These are phyloP conservation scores for Exophiala bonariae DNA, from an alignment of 2,329 filamentous ascomycete genomes.

Conservation along the genomic window DNA sequence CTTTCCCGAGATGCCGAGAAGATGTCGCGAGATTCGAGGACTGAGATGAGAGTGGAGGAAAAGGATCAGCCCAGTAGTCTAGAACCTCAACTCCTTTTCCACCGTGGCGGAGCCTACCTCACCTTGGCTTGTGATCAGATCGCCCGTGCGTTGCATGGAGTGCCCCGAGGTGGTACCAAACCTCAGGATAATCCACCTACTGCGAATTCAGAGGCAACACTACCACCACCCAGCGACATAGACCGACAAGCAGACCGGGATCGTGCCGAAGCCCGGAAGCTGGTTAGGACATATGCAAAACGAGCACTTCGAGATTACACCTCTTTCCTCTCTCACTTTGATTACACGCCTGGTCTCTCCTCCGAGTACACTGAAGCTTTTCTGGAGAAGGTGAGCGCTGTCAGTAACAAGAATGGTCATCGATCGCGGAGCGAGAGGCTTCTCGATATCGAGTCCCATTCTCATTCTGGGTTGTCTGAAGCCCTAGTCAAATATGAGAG, in stretches of 20 bases:
- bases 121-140: conserved; percentile 69
- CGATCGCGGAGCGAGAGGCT: conserved; percentile 20
- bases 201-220: conserved; percentile 28
- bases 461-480: conserved; percentile 19
- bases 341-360: conserved; percentile 74
- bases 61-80: conserved; percentile 73
- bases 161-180: conserved; percentile 23
- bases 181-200: conserved; percentile 16
- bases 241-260: conserved; percentile 35
- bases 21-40: conserved; percentile 45
- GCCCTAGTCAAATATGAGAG: conserved; percentile 21
- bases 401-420: conserved; percentile 50
- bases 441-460: conserved; percentile 33
- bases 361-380: conserved; percentile 55
- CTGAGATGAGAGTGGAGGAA: conserved; percentile 55
- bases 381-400: conserved; percentile 58
- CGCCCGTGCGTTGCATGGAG: conserved; percentile 54
- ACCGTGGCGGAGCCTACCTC: conserved; percentile 71
- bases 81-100: conserved; percentile 73
- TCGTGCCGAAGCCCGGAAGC: conserved; percentile 63
- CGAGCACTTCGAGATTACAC: conserved; percentile 73
- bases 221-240: conserved; percentile 39
- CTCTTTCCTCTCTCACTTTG: conserved; percentile 69
- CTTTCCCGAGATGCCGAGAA: conserved; percentile 39
- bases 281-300: conserved; percentile 73